These are phyloP conservation scores for Heliocybe sulcata DNA, from an alignment of 1,284 basidiomycete genomes.

Conservation along the genomic window DNA sequence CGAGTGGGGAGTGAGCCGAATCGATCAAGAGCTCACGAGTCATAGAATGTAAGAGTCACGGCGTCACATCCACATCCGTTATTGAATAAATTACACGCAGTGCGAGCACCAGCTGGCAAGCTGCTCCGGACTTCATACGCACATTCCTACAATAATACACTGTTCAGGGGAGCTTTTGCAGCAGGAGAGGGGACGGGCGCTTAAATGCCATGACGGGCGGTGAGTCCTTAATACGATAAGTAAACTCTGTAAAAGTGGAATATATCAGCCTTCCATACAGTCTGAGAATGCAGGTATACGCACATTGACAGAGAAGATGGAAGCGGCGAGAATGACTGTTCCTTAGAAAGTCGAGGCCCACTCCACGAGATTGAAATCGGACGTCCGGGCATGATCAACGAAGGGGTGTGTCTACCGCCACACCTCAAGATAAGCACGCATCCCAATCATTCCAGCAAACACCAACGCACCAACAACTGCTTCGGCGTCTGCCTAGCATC, in stretches of 20 bases:
- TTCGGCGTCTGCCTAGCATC: conserved; percentile 72
- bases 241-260: background rate
- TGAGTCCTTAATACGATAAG: background rate
- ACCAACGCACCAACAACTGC: conserved; percentile 61
- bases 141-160: background rate
- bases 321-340: too few species aligned
- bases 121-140: background rate
- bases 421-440: conserved; percentile 4
- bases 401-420: conserved; percentile 45
- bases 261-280: too few species aligned
- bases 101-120: background rate
- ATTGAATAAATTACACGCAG: too few species aligned
- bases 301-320: background rate
- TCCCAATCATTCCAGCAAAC: background rate
- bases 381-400: conserved; percentile 42
- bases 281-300: background rate
- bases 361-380: conserved; percentile 49
- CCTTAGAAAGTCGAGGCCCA: conserved; percentile 57
- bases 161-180: background rate
- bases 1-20: too few species aligned
- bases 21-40: too few species aligned
- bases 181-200: background rate
- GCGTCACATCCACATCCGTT: too few species aligned
- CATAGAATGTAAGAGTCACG: too few species aligned
- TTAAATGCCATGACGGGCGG: background rate